Conservation (phyloP, 768 basidiomycete species). For the Collybia mongolica region DNA sequence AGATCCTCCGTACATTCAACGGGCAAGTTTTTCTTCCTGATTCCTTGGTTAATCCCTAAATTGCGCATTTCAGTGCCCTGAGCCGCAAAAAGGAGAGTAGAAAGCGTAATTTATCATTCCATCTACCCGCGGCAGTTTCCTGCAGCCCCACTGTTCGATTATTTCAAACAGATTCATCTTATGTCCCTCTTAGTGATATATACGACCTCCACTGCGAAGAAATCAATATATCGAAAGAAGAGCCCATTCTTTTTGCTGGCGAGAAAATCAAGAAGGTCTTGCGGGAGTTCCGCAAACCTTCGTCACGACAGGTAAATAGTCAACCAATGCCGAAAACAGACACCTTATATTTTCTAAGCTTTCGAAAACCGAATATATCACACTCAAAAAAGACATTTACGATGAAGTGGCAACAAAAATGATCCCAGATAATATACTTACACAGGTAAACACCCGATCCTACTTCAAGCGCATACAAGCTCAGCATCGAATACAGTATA, state of each 20-base stretch:
- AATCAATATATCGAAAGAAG: conserved; percentile 76
- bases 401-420: conserved; percentile 88
- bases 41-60: conserved; percentile 1
- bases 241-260: conserved; percentile 81
- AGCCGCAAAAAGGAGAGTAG: conserved; percentile 88
- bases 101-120: conserved; percentile 89
- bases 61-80: conserved; percentile 57
- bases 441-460: conserved; percentile 53
- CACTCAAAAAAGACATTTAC: conserved; percentile 78
- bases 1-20: conserved; percentile 93
- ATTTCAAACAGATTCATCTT: conserved; percentile 89
- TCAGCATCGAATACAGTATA: conserved; percentile 58
- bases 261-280: conserved; percentile 80
- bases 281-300: conserved; percentile 53
- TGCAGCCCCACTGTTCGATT: conserved; percentile 82
- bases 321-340: neutral
- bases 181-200: conserved; percentile 88
- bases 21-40: conserved; percentile 45
- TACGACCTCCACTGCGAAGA: conserved; percentile 87
- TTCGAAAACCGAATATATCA: conserved; percentile 62
- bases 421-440: conserved; percentile 85
- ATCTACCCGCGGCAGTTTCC: conserved; percentile 85
- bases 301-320: conserved; percentile 41
- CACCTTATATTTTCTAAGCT: conserved; percentile 35
- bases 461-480: conserved; percentile 2